phyloP scores from a whole-genome alignment of 106 monocot species.

The Dactylorhiza incarnata region DNA sequence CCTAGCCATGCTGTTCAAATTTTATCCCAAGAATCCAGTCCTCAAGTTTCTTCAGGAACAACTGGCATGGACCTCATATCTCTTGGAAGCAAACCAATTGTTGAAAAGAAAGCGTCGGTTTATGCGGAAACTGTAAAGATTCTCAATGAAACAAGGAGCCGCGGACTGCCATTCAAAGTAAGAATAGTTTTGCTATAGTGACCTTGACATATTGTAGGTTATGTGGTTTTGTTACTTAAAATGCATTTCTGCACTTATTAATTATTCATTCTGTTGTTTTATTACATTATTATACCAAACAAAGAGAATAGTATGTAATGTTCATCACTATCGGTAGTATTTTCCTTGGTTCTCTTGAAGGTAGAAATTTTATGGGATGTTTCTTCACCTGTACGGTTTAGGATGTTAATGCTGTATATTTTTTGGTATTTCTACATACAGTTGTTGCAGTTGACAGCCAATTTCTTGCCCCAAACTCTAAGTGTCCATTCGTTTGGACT shows the following conservation, averaged over 20 bases:
- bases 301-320: neutral
- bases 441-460: neutral
- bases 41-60: conserved; percentile 36
- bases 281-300: neutral
- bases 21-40: conserved; percentile 46
- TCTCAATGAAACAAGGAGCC: conserved; percentile 74
- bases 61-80: conserved; percentile 34
- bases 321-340: neutral
- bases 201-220: neutral
- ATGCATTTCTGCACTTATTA: neutral
- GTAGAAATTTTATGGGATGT: neutral
- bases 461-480: neutral
- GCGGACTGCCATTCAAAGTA: conserved; percentile 81
- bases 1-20: conserved; percentile 24
- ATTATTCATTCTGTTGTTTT: neutral
- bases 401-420: neutral
- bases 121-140: conserved; percentile 74
- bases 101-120: conserved; percentile 79
- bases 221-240: neutral
- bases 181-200: conserved; percentile 3
- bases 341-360: neutral
- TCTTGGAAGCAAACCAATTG: conserved; percentile 36
- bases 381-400: neutral
- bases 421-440: neutral
- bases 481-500: no score